Evolutionary conservation across 2,329 filamentous ascomycete species (phyloP).

Genomic region (Pochonia chlamydosporia): DNA sequence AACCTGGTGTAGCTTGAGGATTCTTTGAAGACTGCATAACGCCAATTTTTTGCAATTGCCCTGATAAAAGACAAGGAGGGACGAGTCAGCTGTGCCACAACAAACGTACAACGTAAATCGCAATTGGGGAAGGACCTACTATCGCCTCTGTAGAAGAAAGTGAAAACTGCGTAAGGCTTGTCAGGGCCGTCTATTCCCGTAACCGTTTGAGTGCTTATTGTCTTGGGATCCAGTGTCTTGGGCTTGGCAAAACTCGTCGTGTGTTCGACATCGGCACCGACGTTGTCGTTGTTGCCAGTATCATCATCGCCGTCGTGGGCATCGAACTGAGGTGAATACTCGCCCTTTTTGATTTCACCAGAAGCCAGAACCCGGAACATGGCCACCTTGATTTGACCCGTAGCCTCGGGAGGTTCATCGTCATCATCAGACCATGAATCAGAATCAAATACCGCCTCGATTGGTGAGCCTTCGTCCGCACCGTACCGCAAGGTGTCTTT

Average conservation of each 20-base stretch:
- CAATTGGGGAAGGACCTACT: conserved; percentile 53
- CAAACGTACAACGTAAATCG: not conserved
- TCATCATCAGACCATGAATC: conserved; percentile 73
- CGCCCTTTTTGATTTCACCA: conserved; percentile 94
- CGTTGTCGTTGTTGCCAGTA: conserved; percentile 45
- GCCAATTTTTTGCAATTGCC: conserved; percentile 95
- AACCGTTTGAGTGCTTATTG: conserved; percentile 98
- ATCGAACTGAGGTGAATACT: conserved; percentile 96
- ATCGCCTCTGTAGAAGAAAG: conserved; percentile 94
- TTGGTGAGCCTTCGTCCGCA: conserved; percentile 65
- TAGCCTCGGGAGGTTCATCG: conserved; percentile 86
- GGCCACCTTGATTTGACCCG: conserved; percentile 96
- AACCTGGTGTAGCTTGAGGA: conserved; percentile 53
- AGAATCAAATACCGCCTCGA: conserved; percentile 64
- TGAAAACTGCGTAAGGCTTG: conserved; percentile 93
- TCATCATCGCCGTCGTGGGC: conserved; percentile 92
- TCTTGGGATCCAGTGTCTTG: conserved; percentile 91
- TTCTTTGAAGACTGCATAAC: conserved; percentile 67
- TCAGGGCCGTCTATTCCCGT: conserved; percentile 95
- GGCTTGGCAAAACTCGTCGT: conserved; percentile 97
- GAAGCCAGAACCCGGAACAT: conserved; percentile 93
- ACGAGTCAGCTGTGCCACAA: conserved; percentile 1
- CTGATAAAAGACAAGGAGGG: conserved; percentile 43
- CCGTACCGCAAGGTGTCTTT: conserved; percentile 72
- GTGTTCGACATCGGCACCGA: conserved; percentile 85